Conservation (phyloP, 2,329 filamentous ascomycete genomes). For the Clarireedia paspali region DNA sequence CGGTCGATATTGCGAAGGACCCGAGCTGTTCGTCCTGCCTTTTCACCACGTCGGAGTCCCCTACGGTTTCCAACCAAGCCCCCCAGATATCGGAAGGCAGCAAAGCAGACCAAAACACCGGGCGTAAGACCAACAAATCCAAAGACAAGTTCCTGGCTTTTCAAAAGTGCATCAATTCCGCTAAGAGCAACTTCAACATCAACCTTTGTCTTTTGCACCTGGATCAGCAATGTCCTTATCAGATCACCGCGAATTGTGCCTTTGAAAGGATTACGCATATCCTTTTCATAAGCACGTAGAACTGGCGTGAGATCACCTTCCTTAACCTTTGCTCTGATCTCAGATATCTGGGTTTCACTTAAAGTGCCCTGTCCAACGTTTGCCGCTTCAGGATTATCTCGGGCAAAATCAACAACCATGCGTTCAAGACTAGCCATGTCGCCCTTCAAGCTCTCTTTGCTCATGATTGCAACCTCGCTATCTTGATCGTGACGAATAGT, state of each 20-base stretch:
- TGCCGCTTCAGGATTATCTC: conserved; percentile 65
- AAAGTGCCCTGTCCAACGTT: conserved; percentile 41
- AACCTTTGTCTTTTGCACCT: conserved; percentile 98
- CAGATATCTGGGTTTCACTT: conserved; percentile 60
- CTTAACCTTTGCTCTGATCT: conserved; percentile 71
- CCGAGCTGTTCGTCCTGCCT: conserved; percentile 63
- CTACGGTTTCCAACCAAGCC: conserved; percentile 62
- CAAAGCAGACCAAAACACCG: conserved; percentile 78
- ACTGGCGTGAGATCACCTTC: conserved; percentile 93
- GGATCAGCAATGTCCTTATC: conserved; percentile 83
- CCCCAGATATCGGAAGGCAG: conserved; percentile 63
- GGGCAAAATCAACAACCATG: conserved; percentile 95
- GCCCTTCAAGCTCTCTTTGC: conserved; percentile 80
- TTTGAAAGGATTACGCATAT: conserved; percentile 72
- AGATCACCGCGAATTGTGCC: conserved; percentile 82
- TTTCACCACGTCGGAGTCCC: conserved; percentile 56
- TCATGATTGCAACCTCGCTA: conserved; percentile 96
- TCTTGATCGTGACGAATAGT: conserved; percentile 90
- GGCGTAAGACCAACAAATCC: conserved; percentile 94
- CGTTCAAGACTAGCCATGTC: conserved; percentile 89
- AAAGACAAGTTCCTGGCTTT: conserved; percentile 95
- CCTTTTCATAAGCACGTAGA: conserved; percentile 82
- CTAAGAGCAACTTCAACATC: conserved; percentile 94
- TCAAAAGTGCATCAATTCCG: conserved; percentile 88
- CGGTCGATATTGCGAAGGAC: conserved; percentile 85